Conservation (phyloP, 768 basidiomycete species). For the Hemileccinum rubropunctum region DNA sequence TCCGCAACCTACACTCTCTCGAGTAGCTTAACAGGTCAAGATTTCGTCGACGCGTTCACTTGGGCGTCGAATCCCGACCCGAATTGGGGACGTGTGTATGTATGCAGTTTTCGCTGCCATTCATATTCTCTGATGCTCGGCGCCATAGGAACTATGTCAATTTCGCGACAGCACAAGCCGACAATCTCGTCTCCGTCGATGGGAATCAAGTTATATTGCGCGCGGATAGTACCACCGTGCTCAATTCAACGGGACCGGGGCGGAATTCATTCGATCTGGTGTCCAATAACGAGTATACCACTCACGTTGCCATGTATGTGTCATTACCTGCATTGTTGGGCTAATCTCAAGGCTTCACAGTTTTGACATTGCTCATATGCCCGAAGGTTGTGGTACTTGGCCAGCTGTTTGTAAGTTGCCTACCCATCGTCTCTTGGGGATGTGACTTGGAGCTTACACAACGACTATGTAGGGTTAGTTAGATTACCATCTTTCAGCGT, state of each 20-base stretch:
- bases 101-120: neutral
- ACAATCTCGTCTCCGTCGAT: constrained; percentile 58
- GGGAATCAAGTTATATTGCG: constrained; percentile 38
- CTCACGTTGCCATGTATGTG: constrained; percentile 34
- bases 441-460: neutral
- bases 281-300: constrained; percentile 31
- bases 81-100: constrained; percentile 30
- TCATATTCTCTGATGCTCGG: neutral
- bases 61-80: constrained; percentile 27
- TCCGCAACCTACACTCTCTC: constrained; percentile 46
- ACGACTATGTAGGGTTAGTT: constrained; percentile 16
- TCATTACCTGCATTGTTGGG: neutral
- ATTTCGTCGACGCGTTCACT: constrained; percentile 41
- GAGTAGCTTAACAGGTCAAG: constrained; percentile 46
- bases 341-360: constrained; percentile 9
- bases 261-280: constrained; percentile 35
- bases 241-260: constrained; percentile 32
- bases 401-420: constrained; percentile 34
- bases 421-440: neutral
- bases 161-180: constrained; percentile 46
- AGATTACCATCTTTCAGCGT: neutral
- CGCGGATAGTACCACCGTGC: constrained; percentile 32
- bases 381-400: constrained; percentile 40
- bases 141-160: constrained; percentile 41
- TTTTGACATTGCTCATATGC: constrained; percentile 39